A percentile compares a stretch with the other conserved stretches of the same genome.
Evolutionary conservation across 208 protist species (phyloP).

Genomic region (Borovskyia barvae): DNA sequence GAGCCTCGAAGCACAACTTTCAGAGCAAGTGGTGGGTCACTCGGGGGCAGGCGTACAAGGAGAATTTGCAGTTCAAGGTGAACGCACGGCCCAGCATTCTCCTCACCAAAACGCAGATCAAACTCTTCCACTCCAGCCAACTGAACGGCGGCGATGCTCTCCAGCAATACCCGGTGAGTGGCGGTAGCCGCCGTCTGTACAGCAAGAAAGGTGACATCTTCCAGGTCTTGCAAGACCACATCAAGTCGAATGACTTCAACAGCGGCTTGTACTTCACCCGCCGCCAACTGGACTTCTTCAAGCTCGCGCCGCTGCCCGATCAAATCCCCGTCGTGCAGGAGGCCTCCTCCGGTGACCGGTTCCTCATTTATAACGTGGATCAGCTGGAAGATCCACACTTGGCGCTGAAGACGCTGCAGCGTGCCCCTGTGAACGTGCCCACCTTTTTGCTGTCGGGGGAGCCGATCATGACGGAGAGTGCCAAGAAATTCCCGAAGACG

Average conservation of each 20-base stretch:
- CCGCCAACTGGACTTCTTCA: conserved; percentile 83
- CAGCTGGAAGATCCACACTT: conserved; percentile 83
- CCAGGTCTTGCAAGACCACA: conserved; percentile 58
- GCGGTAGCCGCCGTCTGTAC: conserved; percentile 76
- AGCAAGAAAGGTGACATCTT: conserved; percentile 62
- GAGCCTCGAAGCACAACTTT: conserved; percentile 79
- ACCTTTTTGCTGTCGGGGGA: conserved; percentile 84
- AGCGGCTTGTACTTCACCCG: conserved; percentile 88
- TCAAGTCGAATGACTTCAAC: conserved; percentile 84
- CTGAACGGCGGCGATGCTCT: conserved; percentile 70
- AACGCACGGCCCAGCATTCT: conserved; percentile 70
- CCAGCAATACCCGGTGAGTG: conserved; percentile 71
- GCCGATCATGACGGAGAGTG: conserved; percentile 66
- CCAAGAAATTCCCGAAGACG: conserved; percentile 70
- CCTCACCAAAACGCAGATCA: conserved; percentile 61
- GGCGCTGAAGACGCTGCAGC: conserved; percentile 80
- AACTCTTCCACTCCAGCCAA: conserved; percentile 82
- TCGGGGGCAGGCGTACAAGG: conserved; percentile 62
- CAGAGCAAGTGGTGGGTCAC: conserved; percentile 89
- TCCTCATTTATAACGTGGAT: conserved; percentile 87
- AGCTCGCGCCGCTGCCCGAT: conserved; percentile 66
- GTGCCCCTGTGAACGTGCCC: conserved; percentile 70
- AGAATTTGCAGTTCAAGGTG: conserved; percentile 76
- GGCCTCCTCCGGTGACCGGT: conserved; percentile 59
- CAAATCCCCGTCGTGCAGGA: conserved; percentile 68